phyloP scores from a whole-genome alignment of 306 rosid genomes.

The Malus orientalis region DNA sequence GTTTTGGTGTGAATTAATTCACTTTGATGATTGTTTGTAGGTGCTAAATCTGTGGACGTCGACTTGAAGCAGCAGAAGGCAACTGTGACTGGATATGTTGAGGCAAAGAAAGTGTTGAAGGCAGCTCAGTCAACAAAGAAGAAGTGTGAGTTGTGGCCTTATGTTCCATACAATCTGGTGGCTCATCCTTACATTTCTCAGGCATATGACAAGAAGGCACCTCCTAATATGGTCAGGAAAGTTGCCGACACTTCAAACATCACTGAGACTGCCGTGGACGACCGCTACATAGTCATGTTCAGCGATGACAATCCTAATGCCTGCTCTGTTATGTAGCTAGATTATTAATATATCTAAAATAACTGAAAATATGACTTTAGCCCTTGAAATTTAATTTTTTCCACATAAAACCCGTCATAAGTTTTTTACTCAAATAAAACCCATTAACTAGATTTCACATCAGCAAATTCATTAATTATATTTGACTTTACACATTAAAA shows the following conservation, averaged over 20 bases:
- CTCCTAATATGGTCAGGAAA: slow-evolving; percentile 84
- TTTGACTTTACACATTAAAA: no score
- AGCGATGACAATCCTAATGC: slow-evolving; percentile 90
- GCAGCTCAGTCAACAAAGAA: slow-evolving; percentile 91
- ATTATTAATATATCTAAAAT: background rate
- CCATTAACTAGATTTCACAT: no score
- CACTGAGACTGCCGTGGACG: slow-evolving; percentile 51
- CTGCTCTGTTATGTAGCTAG: slow-evolving; percentile 63
- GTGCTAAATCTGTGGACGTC: slow-evolving; percentile 80
- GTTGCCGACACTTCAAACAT: slow-evolving; percentile 49
- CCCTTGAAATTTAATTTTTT: no score
- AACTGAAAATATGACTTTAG: background rate
- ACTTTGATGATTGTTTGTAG: slow-evolving; percentile 15
- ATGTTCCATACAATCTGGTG: slow-evolving; percentile 70
- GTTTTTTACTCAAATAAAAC: no score
- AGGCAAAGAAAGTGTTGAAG: slow-evolving; percentile 81
- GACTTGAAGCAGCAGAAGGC: slow-evolving; percentile 93
- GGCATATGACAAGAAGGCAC: slow-evolving; percentile 93
- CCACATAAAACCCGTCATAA: no score
- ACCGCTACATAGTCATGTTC: slow-evolving; percentile 44
- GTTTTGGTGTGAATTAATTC: background rate
- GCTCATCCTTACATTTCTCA: slow-evolving; percentile 72
- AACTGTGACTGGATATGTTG: slow-evolving; percentile 79
- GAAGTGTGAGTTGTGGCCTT: slow-evolving; percentile 94
- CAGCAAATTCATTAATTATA: no score